Base-by-base conservation (phyloP, 208 protist genomes). In the Trypanosoma cruzi region DNA sequence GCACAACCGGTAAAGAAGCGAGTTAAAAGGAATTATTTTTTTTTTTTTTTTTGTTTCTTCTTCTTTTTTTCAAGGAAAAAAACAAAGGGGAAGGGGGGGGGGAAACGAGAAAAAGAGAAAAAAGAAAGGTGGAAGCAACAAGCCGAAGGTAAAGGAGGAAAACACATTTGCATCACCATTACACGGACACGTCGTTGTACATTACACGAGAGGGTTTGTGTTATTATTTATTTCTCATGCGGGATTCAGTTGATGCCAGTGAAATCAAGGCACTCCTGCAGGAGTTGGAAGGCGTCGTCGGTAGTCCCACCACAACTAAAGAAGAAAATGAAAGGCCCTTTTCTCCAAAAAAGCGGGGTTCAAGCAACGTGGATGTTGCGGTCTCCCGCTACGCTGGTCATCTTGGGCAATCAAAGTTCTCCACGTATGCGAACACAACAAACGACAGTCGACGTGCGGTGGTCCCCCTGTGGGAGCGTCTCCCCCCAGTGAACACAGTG, bases 231-330 rank as follows among this genome's bases (percentile, higher is more conserved):
- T 10, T 53, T 18, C 44, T 54, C 34, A 44, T 58, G 64, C 65
- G 67, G 50, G 58, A 29, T 32, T 55, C 22, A 46, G 44, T 73
- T 40, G 58, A 65, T 37, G 46, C 58, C 26, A 59, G 67, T 58
- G 88, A 90, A 53, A 73, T 94, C 36, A 74, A 79, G 16, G 83
- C 84, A 26, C 79, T 94, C 3, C 72, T 94, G 29, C 76, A 74
- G 0, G 85, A 94, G 69, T 77, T 94, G 59, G 64, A 86, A 31
- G 81, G 79, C 37, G 76, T 75, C 46, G 77, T 74, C 26, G 75
- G 76, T 0, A 31, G 31, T 24, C 29, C 42, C 37, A 36, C 34
- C n/a, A 20, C 32, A 26, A 31, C 26, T 16, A 53, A 37, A 4
- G 29, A 18, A 20, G 40, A 31, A 29, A 28, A 31, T n/a, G 22